Conservation (phyloP, 768 basidiomycete genomes). For the Cytidiella melzeri region DNA sequence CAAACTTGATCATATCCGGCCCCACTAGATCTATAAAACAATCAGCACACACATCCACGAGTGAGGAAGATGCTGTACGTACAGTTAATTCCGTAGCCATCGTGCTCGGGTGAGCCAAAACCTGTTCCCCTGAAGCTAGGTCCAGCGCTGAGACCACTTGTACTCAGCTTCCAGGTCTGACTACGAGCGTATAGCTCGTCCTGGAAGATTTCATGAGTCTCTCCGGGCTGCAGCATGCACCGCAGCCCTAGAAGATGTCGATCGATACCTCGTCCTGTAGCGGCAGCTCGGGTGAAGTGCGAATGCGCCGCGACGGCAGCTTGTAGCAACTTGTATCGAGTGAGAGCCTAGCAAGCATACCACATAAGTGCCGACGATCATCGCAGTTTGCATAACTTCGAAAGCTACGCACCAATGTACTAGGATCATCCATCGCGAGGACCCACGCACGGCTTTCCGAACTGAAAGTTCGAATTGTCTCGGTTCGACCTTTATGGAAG, state of each 20-base stretch:
- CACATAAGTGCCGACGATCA: no score
- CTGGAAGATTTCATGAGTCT: constrained; percentile 60
- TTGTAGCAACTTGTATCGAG: constrained; percentile 45
- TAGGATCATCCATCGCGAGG: constrained; percentile 59
- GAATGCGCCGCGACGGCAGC: constrained; percentile 69
- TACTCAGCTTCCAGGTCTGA: constrained; percentile 82
- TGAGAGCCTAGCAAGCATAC: constrained; percentile 19
- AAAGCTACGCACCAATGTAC: constrained; percentile 44
- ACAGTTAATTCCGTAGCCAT: constrained; percentile 97
- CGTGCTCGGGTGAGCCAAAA: constrained; percentile 74
- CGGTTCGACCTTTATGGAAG: constrained; percentile 84
- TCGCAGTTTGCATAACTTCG: no score
- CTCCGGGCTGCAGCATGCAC: constrained; percentile 54
- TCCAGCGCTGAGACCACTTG: constrained; percentile 85
- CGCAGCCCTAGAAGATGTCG: constrained; percentile 85
- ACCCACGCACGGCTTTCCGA: constrained; percentile 73
- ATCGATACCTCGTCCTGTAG: constrained; percentile 81
- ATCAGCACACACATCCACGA: constrained; percentile 22
- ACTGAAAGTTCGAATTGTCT: constrained; percentile 77
- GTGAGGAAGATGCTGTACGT: constrained; percentile 24
- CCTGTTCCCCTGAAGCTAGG: constrained; percentile 86
- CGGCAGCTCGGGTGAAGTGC: constrained; percentile 67
- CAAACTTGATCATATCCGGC: constrained; percentile 78
- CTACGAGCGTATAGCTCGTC: constrained; percentile 72
- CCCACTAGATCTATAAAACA: constrained; percentile 66